Base-by-base conservation (phyloP, 768 basidiomycete genomes). In the Suillus cothurnatus region DNA sequence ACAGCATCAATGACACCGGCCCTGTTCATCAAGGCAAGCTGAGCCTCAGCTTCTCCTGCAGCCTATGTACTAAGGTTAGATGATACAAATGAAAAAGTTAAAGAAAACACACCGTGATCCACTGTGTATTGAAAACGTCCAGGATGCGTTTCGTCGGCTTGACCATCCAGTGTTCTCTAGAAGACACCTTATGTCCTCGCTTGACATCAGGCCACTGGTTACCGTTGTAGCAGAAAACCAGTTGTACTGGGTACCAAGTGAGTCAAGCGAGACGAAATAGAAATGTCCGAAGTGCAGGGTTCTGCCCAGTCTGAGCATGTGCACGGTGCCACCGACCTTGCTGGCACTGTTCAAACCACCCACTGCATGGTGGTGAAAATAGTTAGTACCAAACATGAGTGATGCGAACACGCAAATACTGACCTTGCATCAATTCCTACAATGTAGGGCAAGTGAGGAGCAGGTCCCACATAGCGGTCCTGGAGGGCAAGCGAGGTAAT, bases 21-120 rank as follows among this genome's bases (percentile, higher is more conserved):
- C 7, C 17, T 26, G n/a, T 47, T 61, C 60, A 61, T 61, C 11
- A 28, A 23, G 0, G 60, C 60, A 17, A 61, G 60, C n/a, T 61
- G 39, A 12, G 41, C 60, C 12, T 61, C 60, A 14, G 60, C 60
- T 23, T 61, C 43, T 7, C 60, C 60, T 19, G 45, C 43, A 17
- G 60, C 60, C 60, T 61, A n/a, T n/a, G n/a, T n/a, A n/a, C n/a
- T n/a, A n/a, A n/a, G n/a, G n/a, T n/a, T n/a, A 12, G n/a, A 9
- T 14, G 17, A 41, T 4, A 47, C n/a, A n/a, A 19, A n/a, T 0
- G 19, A 19, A 41, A 19, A 8, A 6, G n/a, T n/a, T n/a, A 41
- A 19, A 41, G 17, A 19, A 9, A 11, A 26, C 26, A 2, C 26
- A 28, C 49, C 12, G 26, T 50, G 15, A 50, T 26, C 23, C 23